Evolutionary conservation across 164 flowering plant species (phyloP).

Genomic region (Warburgia ugandensis): DNA sequence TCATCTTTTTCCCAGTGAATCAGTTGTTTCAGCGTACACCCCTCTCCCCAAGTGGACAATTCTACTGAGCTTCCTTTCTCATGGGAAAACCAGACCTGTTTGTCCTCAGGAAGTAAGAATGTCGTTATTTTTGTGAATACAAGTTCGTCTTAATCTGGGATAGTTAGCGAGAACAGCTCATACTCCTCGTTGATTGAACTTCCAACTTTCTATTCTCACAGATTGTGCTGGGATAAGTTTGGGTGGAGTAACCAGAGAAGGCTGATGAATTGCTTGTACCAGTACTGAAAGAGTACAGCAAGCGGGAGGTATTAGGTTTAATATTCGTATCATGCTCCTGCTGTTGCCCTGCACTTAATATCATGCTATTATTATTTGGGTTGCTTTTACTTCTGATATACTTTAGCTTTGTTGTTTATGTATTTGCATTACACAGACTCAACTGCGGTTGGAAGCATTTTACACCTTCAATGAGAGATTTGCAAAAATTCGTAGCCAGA

Average conservation of each 20-base stretch:
- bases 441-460: constrained; percentile 88
- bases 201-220: too few relatives aligned
- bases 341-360: background rate
- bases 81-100: constrained; percentile 84
- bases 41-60: constrained; percentile 82
- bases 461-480: constrained; percentile 93
- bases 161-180: too few relatives aligned
- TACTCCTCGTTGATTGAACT: too few relatives aligned
- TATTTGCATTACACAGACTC: constrained; percentile 53
- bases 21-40: constrained; percentile 67
- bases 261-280: constrained; percentile 84
- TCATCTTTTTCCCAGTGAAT: constrained; percentile 81
- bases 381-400: background rate
- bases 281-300: constrained; percentile 77
- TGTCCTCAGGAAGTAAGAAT: constrained; percentile 81
- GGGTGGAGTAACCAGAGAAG: constrained; percentile 74
- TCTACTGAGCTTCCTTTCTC: constrained; percentile 85
- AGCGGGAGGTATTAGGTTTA: constrained; percentile 55
- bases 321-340: background rate
- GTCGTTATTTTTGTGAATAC: background rate
- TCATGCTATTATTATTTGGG: background rate
- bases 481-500: constrained; percentile 92
- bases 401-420: background rate
- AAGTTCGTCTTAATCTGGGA: too few relatives aligned
- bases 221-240: constrained; percentile 88